Conservation (phyloP, 148 eudicot genomes). For the Vaccinium macrocarpon region DNA sequence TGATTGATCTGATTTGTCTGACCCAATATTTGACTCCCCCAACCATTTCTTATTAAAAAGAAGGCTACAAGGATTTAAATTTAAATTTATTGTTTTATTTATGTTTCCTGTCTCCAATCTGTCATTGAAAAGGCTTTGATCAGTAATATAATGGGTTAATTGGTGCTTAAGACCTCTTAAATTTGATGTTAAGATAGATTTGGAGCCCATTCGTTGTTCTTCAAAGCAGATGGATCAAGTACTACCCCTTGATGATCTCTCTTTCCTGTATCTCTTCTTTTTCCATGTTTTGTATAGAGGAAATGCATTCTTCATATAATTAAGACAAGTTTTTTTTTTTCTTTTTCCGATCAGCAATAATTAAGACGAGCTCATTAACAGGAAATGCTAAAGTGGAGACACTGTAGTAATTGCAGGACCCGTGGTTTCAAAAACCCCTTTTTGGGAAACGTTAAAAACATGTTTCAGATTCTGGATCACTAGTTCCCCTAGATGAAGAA, state of each 20-base stretch:
- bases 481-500: too few species aligned
- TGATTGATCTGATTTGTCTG: background rate
- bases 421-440: background rate
- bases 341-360: too few species aligned
- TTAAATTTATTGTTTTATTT: background rate
- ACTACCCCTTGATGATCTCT: background rate
- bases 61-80: background rate
- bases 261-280: background rate
- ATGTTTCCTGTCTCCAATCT: background rate
- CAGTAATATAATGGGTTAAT: background rate
- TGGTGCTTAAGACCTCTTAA: background rate
- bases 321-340: too few species aligned
- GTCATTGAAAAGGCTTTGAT: conserved; percentile 3
- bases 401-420: conserved; percentile 64
- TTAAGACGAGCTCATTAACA: conserved; percentile 36
- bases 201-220: background rate
- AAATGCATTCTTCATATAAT: background rate
- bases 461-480: too few species aligned
- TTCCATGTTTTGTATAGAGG: background rate
- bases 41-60: background rate
- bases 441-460: background rate
- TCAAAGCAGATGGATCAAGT: background rate
- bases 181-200: background rate
- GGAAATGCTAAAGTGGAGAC: conserved; percentile 72
- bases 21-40: background rate